These are phyloP conservation scores for Coniochaeta prunicola DNA, from an alignment of 2,329 filamentous ascomycete species.

Conservation along the genomic window DNA sequence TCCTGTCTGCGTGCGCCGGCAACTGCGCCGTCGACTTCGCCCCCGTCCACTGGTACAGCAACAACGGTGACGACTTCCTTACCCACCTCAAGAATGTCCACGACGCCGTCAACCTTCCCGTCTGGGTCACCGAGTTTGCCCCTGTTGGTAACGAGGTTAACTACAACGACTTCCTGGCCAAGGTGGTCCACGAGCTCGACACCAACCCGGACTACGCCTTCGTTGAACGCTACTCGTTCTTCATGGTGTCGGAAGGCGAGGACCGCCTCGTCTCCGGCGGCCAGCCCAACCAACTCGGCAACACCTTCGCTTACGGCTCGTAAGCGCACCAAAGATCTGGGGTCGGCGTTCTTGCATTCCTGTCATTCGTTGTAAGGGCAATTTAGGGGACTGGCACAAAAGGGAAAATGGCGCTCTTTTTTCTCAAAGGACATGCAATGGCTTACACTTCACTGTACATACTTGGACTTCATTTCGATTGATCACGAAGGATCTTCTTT, in stretches of 20 bases:
- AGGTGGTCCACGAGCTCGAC: slow-evolving; percentile 41
- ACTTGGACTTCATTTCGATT: slow-evolving; percentile 1
- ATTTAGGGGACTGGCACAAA: slow-evolving; percentile 1
- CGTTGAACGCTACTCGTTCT: slow-evolving; percentile 51
- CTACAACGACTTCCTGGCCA: slow-evolving; percentile 42
- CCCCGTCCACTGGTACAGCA: slow-evolving; percentile 58
- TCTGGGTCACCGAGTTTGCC: slow-evolving; percentile 62
- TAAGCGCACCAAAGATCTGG: slow-evolving; percentile 9
- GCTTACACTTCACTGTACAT: slow-evolving; percentile 13
- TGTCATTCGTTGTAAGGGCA: slow-evolving; percentile 7
- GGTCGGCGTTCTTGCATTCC: slow-evolving; percentile 3
- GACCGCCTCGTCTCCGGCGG: slow-evolving; percentile 33
- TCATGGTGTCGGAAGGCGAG: slow-evolving; percentile 35
- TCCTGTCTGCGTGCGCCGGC: slow-evolving; percentile 41
- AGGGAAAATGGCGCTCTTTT: slow-evolving; percentile 1
- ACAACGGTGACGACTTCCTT: slow-evolving; percentile 43
- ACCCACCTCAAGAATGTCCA: slow-evolving; percentile 41
- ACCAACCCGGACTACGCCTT: slow-evolving; percentile 34
- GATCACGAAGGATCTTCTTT: not conserved
- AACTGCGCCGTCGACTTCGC: slow-evolving; percentile 53
- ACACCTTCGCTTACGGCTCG: slow-evolving; percentile 37
- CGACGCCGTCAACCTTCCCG: slow-evolving; percentile 37
- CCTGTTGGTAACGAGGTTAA: slow-evolving; percentile 32
- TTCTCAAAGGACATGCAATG: not conserved
- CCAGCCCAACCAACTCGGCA: slow-evolving; percentile 38